These are phyloP conservation scores for Colletotrichum trifolii DNA, from an alignment of 2,329 filamentous ascomycete species.

Conservation along the genomic window DNA sequence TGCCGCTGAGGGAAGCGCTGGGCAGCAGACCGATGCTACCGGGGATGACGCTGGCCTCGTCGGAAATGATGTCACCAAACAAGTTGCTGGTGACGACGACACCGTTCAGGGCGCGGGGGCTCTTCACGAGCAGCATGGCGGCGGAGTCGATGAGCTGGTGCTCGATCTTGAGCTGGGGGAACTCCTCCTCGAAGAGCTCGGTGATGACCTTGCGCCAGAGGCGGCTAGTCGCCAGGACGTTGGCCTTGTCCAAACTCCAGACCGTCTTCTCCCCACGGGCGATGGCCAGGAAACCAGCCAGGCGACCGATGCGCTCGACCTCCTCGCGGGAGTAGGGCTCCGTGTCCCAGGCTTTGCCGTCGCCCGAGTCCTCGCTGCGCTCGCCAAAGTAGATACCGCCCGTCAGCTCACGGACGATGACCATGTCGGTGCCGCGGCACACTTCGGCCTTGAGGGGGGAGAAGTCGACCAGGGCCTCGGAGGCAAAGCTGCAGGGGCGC, in stretches of 20 bases:
- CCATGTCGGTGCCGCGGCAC: constrained; percentile 89
- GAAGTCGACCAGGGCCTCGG: constrained; percentile 82
- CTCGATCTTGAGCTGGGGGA: constrained; percentile 83
- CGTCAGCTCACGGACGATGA: constrained; percentile 91
- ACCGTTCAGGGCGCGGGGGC: constrained; percentile 87
- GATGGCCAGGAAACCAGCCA: constrained; percentile 84
- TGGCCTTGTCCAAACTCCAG: constrained; percentile 94
- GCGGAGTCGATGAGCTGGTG: constrained; percentile 96
- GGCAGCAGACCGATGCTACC: constrained; percentile 90
- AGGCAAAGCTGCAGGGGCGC: constrained; percentile 94
- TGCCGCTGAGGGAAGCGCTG: constrained; percentile 85
- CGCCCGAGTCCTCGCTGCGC: constrained; percentile 81
- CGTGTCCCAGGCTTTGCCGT: constrained; percentile 81
- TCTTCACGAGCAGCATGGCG: constrained; percentile 99
- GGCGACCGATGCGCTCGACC: constrained; percentile 86
- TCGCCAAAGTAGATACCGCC: constrained; percentile 97
- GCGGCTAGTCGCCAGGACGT: constrained; percentile 89
- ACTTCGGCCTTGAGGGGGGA: constrained; percentile 90
- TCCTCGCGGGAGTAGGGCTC: constrained; percentile 87
- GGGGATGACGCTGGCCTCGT: constrained; percentile 95
- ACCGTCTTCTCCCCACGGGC: constrained; percentile 76
- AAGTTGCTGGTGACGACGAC: constrained; percentile 93
- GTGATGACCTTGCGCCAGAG: constrained; percentile 90
- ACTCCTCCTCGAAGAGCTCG: constrained; percentile 88
- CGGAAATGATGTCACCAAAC: constrained; percentile 95